Evolutionary conservation across 2,329 filamentous ascomycete species (phyloP).

Genomic region (Xylaria arbuscula): DNA sequence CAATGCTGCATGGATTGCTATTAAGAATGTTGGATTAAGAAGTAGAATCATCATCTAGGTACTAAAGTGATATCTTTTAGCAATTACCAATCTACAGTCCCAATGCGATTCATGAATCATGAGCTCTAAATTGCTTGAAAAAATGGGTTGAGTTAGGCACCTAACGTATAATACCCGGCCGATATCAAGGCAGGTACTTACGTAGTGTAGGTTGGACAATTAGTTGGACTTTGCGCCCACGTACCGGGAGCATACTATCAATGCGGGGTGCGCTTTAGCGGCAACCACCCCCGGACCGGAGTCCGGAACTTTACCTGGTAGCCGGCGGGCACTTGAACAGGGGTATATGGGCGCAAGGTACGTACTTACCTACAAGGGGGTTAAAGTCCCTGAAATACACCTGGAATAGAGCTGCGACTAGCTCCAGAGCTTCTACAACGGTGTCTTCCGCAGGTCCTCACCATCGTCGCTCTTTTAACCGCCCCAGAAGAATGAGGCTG

Average conservation of each 20-base stretch:
- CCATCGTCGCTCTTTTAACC: conserved; percentile 32
- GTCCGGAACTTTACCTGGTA: conserved; percentile 5
- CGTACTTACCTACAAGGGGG: conserved; percentile 1
- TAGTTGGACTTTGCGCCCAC: background rate
- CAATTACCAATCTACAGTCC: background rate
- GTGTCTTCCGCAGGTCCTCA: conserved; percentile 16
- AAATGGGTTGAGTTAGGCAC: too few relatives aligned
- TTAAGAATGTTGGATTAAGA: conserved; percentile 40
- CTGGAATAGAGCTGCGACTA: background rate
- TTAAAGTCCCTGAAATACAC: conserved; percentile 23
- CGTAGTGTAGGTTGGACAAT: too few relatives aligned
- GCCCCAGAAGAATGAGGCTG: conserved; percentile 20
- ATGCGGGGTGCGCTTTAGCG: conserved; percentile 6
- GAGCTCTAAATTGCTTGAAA: too few relatives aligned
- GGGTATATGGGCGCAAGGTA: background rate
- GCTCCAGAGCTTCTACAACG: background rate
- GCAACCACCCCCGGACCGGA: background rate
- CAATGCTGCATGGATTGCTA: conserved; percentile 45
- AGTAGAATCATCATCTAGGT: background rate
- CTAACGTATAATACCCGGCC: too few relatives aligned
- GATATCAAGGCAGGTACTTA: too few relatives aligned
- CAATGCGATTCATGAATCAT: too few relatives aligned
- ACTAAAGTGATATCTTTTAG: background rate
- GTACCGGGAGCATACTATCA: background rate
- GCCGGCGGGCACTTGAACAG: background rate